Conservation (phyloP, 1,284 basidiomycete genomes). For the Ceratobasidium sp. region DNA sequence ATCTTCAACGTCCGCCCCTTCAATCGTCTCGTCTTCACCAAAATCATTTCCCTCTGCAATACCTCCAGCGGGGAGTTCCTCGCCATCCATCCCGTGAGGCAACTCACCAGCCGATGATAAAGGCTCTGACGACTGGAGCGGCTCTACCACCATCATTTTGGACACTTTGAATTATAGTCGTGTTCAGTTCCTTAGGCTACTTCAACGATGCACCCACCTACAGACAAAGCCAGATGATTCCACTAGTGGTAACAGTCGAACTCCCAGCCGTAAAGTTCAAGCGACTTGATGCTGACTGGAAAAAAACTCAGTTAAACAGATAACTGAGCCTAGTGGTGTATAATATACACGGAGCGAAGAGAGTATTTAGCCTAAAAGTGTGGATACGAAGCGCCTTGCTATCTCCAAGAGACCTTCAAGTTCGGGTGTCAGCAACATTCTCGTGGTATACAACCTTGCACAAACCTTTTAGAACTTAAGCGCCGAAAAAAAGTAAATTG, state of each 20-base stretch:
- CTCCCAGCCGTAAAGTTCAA: no score
- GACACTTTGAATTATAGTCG: no score
- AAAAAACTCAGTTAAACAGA: no score
- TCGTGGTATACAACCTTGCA: neutral
- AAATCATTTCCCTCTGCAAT: slow-evolving; percentile 52
- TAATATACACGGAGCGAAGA: no score
- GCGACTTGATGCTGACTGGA: no score
- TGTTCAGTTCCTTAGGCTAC: no score
- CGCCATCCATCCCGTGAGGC: neutral
- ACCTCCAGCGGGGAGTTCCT: slow-evolving; percentile 51
- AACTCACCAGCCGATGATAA: neutral
- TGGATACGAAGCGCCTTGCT: no score
- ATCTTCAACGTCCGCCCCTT: slow-evolving; percentile 53
- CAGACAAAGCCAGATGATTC: no score
- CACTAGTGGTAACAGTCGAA: no score
- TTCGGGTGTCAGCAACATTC: slow-evolving; percentile 1
- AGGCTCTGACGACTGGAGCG: neutral
- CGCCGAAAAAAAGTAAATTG: slow-evolving; percentile 10
- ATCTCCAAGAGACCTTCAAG: neutral
- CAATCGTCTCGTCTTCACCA: slow-evolving; percentile 35
- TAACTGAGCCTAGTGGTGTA: no score
- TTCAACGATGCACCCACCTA: no score
- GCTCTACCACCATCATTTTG: slow-evolving; percentile 1
- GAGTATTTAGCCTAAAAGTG: no score
- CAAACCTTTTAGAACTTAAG: neutral